These are phyloP conservation scores for Stylosanthes scabra DNA, from an alignment of 331 rosid species.

Conservation along the genomic window DNA sequence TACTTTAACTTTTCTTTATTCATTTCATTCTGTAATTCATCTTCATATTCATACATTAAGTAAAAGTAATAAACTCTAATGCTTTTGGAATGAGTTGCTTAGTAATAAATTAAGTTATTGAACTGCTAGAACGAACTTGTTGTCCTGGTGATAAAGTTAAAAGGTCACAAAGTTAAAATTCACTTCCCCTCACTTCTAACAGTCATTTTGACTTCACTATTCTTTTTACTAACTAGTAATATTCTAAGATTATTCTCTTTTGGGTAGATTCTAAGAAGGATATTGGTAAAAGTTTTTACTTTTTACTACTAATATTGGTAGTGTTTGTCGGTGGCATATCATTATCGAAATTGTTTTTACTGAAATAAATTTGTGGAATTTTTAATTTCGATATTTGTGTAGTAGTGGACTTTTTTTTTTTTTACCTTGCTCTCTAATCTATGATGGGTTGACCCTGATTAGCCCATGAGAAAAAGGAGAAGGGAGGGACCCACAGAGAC, in stretches of 20 bases:
- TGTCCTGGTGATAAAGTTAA: too few species aligned
- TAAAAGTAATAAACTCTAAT: too few species aligned
- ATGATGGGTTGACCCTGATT: constrained; percentile 4
- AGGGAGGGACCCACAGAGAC: constrained; percentile 47
- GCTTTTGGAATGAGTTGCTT: too few species aligned
- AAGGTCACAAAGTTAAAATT: too few species aligned
- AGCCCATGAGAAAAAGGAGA: neutral
- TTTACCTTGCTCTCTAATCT: neutral
- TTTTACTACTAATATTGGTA: neutral
- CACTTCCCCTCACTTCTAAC: neutral
- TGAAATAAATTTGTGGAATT: neutral
- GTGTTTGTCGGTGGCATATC: constrained; percentile 52
- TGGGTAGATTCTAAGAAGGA: too few species aligned
- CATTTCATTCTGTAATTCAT: too few species aligned
- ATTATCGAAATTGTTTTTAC: neutral
- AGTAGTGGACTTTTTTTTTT: constrained; percentile 30
- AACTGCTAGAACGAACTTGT: too few species aligned
- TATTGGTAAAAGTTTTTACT: too few species aligned
- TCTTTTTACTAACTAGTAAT: neutral
- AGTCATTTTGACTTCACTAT: too few species aligned
- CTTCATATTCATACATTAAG: too few species aligned
- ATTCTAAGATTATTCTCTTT: too few species aligned
- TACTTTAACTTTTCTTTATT: neutral
- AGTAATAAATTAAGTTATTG: too few species aligned
- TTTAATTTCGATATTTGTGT: neutral